A percentile compares a stretch with the other conserved stretches of the same genome.
Conservation (phyloP, 2,329 filamentous ascomycete species). For the Exophiala dermatitidis region DNA sequence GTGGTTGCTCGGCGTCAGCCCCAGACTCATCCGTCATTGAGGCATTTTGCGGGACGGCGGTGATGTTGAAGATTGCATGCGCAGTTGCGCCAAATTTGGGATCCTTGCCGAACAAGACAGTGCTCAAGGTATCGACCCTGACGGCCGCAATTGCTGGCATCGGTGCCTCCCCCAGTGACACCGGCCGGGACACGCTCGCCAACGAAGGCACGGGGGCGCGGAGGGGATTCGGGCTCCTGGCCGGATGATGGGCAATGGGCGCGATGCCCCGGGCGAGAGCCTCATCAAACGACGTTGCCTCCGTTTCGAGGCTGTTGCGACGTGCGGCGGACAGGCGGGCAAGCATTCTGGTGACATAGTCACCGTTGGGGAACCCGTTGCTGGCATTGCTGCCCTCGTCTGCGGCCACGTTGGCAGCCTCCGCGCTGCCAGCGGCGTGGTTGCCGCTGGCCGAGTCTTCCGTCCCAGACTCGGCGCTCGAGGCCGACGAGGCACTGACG, state of each 20-base stretch:
- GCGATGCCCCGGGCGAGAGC: too few species aligned
- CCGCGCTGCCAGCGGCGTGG: background rate
- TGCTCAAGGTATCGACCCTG: conserved; percentile 11
- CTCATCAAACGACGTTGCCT: background rate
- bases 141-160: conserved; percentile 11
- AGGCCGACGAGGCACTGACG: background rate
- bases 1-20: background rate
- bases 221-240: conserved; percentile 2
- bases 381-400: background rate
- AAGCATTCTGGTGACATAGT: background rate
- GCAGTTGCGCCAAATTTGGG: conserved; percentile 10
- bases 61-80: conserved; percentile 16
- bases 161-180: background rate
- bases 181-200: background rate
- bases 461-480: background rate
- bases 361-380: conserved; percentile 1
- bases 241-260: background rate
- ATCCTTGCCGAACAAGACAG: conserved; percentile 6
- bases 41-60: conserved; percentile 9
- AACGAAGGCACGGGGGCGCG: background rate
- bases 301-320: background rate
- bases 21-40: background rate
- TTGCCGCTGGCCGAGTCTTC: background rate
- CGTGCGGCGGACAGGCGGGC: background rate
- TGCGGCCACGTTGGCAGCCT: background rate